These are phyloP conservation scores for Aureobasidium namibiae DNA, from an alignment of 2,329 filamentous ascomycete genomes.

Conservation along the genomic window DNA sequence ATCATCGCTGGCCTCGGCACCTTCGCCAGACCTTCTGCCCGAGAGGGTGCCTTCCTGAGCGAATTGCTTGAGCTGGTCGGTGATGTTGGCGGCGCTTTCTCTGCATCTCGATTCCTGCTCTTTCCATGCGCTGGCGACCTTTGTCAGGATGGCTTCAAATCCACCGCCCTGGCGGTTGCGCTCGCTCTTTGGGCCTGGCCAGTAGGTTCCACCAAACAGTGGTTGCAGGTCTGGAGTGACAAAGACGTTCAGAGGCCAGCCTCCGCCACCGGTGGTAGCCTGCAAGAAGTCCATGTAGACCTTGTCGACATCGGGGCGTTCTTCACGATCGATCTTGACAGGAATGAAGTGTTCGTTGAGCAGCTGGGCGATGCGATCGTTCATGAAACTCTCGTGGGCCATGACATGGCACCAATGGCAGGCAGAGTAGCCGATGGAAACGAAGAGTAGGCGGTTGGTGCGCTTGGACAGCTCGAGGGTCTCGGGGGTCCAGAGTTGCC, in stretches of 20 bases:
- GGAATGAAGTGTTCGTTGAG: conserved; percentile 86
- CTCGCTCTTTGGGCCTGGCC: conserved; percentile 67
- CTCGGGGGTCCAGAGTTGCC: conserved; percentile 80
- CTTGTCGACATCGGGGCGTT: conserved; percentile 85
- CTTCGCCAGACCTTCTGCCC: conserved; percentile 20
- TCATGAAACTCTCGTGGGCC: conserved; percentile 83
- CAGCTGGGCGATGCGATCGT: conserved; percentile 68
- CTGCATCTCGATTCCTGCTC: conserved; percentile 78
- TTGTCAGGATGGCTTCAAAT: conserved; percentile 75
- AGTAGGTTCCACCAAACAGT: conserved; percentile 94
- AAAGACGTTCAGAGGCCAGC: conserved; percentile 96
- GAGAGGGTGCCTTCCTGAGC: conserved; percentile 73
- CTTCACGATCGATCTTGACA: conserved; percentile 86
- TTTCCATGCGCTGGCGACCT: conserved; percentile 66
- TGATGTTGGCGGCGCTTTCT: conserved; percentile 74
- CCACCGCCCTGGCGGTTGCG: conserved; percentile 50
- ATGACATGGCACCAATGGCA: conserved; percentile 93
- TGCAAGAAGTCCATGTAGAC: conserved; percentile 99
- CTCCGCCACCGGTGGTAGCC: conserved; percentile 79
- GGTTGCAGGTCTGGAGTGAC: conserved; percentile 87
- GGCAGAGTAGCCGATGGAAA: conserved; percentile 90
- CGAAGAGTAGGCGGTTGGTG: conserved; percentile 81
- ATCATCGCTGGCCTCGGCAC: conserved; percentile 39
- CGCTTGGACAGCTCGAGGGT: conserved; percentile 67
- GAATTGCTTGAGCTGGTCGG: conserved; percentile 74